These are phyloP conservation scores for Xylaria sp. DNA, from an alignment of 2,329 filamentous ascomycete species.

Conservation along the genomic window DNA sequence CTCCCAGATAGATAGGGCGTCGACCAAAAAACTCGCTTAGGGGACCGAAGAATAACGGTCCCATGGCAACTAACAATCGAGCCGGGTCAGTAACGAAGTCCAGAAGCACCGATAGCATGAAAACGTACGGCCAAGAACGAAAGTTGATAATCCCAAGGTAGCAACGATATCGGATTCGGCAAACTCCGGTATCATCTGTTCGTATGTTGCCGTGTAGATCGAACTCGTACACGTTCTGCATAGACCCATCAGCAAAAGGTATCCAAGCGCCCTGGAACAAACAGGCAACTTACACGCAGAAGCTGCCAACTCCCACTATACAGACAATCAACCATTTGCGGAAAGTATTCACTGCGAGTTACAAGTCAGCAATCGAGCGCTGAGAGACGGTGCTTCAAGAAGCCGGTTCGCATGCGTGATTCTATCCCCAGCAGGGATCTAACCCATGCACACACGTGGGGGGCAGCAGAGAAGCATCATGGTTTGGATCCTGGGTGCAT, in stretches of 20 bases:
- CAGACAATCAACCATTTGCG: slow-evolving; percentile 75
- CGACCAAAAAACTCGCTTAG: slow-evolving; percentile 77
- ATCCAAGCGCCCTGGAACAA: not conserved
- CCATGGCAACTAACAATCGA: slow-evolving; percentile 41
- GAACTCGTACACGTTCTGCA: slow-evolving; percentile 74
- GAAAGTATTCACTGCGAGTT: slow-evolving; percentile 39
- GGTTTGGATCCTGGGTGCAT: not conserved
- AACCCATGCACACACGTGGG: not conserved
- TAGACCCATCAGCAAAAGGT: not conserved
- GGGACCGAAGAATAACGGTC: slow-evolving; percentile 58
- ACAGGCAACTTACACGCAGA: slow-evolving; percentile 69
- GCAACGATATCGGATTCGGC: slow-evolving; percentile 64
- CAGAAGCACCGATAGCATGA: slow-evolving; percentile 40
- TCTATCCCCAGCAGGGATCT: not conserved
- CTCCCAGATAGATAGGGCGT: slow-evolving; percentile 70
- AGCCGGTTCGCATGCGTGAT: not conserved
- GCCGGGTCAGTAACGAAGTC: slow-evolving; percentile 1
- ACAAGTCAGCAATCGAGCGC: not conserved
- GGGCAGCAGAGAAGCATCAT: not conserved
- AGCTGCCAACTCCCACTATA: slow-evolving; percentile 66
- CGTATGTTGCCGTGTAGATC: slow-evolving; percentile 82
- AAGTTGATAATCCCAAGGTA: slow-evolving; percentile 74
- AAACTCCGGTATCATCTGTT: slow-evolving; percentile 71
- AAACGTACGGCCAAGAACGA: slow-evolving; percentile 66
- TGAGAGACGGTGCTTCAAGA: not conserved